Percentiles rank a stretch among this genome's conserved stretches.
Conservation (phyloP, 108 stramenopile genomes). For the Cyclostephanos invisitatus region DNA sequence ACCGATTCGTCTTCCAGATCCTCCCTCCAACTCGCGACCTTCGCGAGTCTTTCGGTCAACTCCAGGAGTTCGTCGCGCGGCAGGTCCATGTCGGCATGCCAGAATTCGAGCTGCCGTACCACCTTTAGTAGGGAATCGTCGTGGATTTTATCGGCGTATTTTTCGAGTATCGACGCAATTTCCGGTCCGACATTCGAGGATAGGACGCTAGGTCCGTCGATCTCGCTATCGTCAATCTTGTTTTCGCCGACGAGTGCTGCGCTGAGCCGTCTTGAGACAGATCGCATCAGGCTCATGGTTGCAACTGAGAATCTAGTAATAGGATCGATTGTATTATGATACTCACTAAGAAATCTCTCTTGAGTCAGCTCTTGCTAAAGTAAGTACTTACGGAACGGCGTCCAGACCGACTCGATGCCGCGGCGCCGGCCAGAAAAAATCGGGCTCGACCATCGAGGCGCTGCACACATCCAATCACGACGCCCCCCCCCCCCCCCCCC, state of each 20-base stretch:
- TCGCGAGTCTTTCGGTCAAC: constrained; percentile 32
- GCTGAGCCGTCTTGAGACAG: neutral
- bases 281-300: constrained; percentile 3
- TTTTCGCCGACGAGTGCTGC: constrained; percentile 9
- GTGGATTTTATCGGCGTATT: constrained; percentile 30
- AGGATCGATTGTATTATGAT: too few relatives aligned
- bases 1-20: constrained; percentile 12
- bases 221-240: constrained; percentile 7
- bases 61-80: constrained; percentile 31
- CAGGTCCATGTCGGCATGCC: constrained; percentile 36
- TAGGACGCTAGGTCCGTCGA: constrained; percentile 26
- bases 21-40: constrained; percentile 42
- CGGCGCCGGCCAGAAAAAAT: too few relatives aligned
- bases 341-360: too few relatives aligned
- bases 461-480: too few relatives aligned
- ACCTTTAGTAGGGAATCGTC: constrained; percentile 62
- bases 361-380: too few relatives aligned
- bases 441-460: too few relatives aligned
- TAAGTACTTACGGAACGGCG: too few relatives aligned
- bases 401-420: too few relatives aligned
- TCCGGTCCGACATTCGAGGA: constrained; percentile 25
- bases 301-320: too few relatives aligned
- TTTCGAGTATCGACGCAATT: constrained; percentile 35
- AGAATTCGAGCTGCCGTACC: constrained; percentile 57
- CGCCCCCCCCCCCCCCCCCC: too few relatives aligned